Evolutionary conservation across 179 eudicot genomes (phyloP), one percentile per base, ranked within the genome.

Genomic region (Amaranthus tricolor): DNA sequence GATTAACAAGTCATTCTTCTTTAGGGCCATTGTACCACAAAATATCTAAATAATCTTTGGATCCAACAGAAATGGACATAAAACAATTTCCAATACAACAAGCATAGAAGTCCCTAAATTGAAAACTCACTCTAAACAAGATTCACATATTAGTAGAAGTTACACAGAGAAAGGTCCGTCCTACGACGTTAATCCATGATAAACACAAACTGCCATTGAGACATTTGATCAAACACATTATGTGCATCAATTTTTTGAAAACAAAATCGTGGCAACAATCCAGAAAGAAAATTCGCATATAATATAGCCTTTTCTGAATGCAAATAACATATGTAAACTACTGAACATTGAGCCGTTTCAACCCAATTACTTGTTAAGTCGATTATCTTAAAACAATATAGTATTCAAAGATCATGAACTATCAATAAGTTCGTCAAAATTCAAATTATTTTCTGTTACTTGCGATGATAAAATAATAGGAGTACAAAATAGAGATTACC

Each of bases 141-240:
- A 31, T 12, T 73, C 70, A 63, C 5, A 14, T 45, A 43, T 0
- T 59, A 60, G 6, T 58, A 19, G 43, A 12, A 1, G 40, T 19
- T 19, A 14, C 44, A 6, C 19, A 4, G 47, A 48, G 5, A 9
- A 24, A 54, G 17, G 55, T 49, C 7, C 9, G 1, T 21, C 13
- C 5, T 47, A 48, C 5, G 19, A 56, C n/a, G 9, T 21, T 58
- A 5, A 58, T 24, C 2, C 24, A 11, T 3, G 16, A 5, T 9
- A 0, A 47, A 21, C 45, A 31, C 55, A 9, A 19, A 15, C 7
- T 47, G 50, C 70, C 73, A 50, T 6, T 7, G 50, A 58, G 76
- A 52, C 82, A 75, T 70, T 48, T 79, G 1, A 57, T 79, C 82
- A 24, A 79, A 75, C 82, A 79, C 53, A 6, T 64, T 13, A 15